Conservation (phyloP, 495 filamentous ascomycete genomes). For the Immersiella caudata region DNA sequence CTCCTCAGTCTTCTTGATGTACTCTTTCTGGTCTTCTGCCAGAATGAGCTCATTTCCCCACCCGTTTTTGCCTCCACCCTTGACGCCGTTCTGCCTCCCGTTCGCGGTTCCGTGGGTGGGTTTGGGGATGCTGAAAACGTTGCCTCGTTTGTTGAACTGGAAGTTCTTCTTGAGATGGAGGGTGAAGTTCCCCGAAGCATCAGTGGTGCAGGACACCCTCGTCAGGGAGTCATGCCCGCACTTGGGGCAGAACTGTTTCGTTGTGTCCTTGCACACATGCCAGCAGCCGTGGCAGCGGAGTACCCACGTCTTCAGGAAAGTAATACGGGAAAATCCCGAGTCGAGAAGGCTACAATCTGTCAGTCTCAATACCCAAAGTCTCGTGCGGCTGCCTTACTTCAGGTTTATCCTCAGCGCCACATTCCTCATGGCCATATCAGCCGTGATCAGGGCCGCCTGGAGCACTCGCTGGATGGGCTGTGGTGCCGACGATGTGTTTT, state of each 20-base stretch:
- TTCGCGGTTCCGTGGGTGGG: conserved; percentile 77
- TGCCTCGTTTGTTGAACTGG: conserved; percentile 92
- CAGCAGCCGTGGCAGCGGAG: conserved; percentile 96
- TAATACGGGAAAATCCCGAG: conserved; percentile 71
- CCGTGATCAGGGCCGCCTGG: conserved; percentile 84
- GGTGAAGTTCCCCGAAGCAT: conserved; percentile 75
- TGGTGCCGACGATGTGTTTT: conserved; percentile 51
- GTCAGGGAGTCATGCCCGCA: conserved; percentile 89
- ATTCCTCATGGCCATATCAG: conserved; percentile 97
- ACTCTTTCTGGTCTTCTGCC: conserved; percentile 97
- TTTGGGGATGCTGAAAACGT: conserved; percentile 88
- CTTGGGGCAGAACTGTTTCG: conserved; percentile 88
- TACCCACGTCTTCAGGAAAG: conserved; percentile 79
- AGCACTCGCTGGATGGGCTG: conserved; percentile 63
- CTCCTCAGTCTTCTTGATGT: conserved; percentile 62
- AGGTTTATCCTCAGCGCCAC: conserved; percentile 92
- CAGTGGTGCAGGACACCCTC: conserved; percentile 82
- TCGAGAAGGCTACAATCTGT: conserved; percentile 64
- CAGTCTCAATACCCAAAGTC: neutral
- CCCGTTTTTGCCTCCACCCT: conserved; percentile 80
- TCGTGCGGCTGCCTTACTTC: conserved; percentile 46
- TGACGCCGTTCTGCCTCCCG: conserved; percentile 64
- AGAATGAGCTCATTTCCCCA: conserved; percentile 83
- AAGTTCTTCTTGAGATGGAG: conserved; percentile 93
- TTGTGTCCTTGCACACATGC: conserved; percentile 78